Percentiles rank a stretch among this genome's conserved stretches.
Evolutionary conservation across 1,284 basidiomycete species (phyloP).

Genomic region (Abortiporus biennis): DNA sequence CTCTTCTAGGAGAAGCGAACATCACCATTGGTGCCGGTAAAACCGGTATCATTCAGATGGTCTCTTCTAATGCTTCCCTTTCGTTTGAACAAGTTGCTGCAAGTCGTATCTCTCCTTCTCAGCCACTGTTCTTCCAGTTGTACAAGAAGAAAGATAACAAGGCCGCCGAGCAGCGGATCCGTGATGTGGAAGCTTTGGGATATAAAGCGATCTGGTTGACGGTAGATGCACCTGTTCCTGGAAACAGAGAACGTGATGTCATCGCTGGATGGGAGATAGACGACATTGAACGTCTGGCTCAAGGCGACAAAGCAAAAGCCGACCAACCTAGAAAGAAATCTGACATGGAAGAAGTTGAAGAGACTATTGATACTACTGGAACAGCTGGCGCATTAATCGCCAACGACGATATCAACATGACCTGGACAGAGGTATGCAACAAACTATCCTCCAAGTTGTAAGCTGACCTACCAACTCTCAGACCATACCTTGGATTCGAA

Average conservation of each 20-base stretch:
- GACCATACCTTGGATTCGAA: constrained; percentile 78
- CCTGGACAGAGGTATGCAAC: constrained; percentile 52
- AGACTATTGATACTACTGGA: constrained; percentile 41
- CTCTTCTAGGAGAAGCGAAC: constrained; percentile 76
- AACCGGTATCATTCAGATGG: constrained; percentile 80
- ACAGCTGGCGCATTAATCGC: constrained; percentile 60
- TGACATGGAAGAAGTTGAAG: constrained; percentile 30
- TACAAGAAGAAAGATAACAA: constrained; percentile 79
- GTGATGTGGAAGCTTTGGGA: constrained; percentile 64
- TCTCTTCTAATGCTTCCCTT: constrained; percentile 83
- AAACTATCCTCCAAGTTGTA: background rate
- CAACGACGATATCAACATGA: constrained; percentile 66
- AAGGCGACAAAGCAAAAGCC: constrained; percentile 18
- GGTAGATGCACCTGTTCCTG: constrained; percentile 83
- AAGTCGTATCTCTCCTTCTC: constrained; percentile 47
- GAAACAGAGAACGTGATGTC: constrained; percentile 82
- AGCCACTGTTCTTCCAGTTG: constrained; percentile 80
- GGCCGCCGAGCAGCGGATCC: constrained; percentile 67
- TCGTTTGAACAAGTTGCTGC: constrained; percentile 68
- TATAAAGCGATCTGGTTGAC: constrained; percentile 89
- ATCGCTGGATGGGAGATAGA: constrained; percentile 57
- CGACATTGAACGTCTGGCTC: constrained; percentile 44
- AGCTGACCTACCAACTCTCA: constrained; percentile 15
- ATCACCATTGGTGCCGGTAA: constrained; percentile 72
- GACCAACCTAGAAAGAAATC: constrained; percentile 23